phyloP scores from a whole-genome alignment of 345 rosid genomes.

The Euphorbia tirucalli region DNA sequence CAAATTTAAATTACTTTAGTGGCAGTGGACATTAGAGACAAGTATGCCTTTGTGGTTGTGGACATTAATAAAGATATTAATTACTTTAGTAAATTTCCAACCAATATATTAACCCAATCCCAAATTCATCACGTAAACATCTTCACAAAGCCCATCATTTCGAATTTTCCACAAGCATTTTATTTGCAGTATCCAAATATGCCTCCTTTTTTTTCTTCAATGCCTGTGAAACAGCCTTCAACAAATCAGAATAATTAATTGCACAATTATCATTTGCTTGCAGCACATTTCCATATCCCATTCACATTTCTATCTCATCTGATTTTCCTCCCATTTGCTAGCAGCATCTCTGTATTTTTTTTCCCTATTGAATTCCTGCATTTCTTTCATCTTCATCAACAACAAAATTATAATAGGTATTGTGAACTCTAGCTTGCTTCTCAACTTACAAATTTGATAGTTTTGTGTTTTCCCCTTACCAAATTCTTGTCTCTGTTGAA shows the following conservation, averaged over 20 bases:
- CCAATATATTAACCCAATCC: too few species aligned
- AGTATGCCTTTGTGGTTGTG: too few species aligned
- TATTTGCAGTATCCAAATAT: slow-evolving; percentile 58
- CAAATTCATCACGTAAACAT: slow-evolving; percentile 84
- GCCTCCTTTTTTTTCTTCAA: slow-evolving; percentile 74
- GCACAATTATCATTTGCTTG: slow-evolving; percentile 24
- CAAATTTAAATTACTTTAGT: too few species aligned
- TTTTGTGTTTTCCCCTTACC: too few species aligned
- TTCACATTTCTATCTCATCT: slow-evolving; percentile 44
- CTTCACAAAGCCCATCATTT: slow-evolving; percentile 95
- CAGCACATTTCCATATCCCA: slow-evolving; percentile 38
- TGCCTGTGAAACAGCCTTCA: slow-evolving; percentile 62
- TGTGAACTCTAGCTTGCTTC: too few species aligned
- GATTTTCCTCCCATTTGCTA: slow-evolving; percentile 41
- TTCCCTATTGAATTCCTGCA: slow-evolving; percentile 34
- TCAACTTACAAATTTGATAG: too few species aligned
- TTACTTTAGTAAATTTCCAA: too few species aligned
- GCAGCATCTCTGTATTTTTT: slow-evolving; percentile 21
- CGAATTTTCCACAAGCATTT: slow-evolving; percentile 77
- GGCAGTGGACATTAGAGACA: too few species aligned
- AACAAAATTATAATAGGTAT: too few species aligned
- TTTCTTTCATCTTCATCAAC: too few species aligned
- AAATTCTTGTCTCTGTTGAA: too few species aligned
- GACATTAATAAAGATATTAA: too few species aligned
- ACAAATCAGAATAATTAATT: slow-evolving; percentile 52